Conservation (phyloP, 2,329 filamentous ascomycete genomes). For the Fusarium palustre region DNA sequence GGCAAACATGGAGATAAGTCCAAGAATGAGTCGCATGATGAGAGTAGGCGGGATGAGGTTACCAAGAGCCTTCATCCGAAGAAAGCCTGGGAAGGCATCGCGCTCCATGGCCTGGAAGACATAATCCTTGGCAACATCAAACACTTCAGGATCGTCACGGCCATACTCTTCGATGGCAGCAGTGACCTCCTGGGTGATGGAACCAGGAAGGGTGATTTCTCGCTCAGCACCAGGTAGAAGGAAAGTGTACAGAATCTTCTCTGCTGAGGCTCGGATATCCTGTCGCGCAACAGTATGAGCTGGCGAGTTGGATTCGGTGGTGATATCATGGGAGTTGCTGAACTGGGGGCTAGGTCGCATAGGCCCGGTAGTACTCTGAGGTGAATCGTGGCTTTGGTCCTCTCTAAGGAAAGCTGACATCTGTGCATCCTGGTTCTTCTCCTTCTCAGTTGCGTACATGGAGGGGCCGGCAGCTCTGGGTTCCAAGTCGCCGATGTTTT, state of each 20-base stretch:
- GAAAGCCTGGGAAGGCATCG: constrained; percentile 97
- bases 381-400: constrained; percentile 68
- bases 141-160: constrained; percentile 95
- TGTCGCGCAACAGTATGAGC: constrained; percentile 85
- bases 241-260: constrained; percentile 99
- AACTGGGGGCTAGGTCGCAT: constrained; percentile 66
- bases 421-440: constrained; percentile 85
- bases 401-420: constrained; percentile 90
- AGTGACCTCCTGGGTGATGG: constrained; percentile 87
- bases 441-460: constrained; percentile 74
- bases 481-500: constrained; percentile 75
- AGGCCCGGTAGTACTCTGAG: constrained; percentile 61
- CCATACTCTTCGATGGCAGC: constrained; percentile 89
- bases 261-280: constrained; percentile 91
- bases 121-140: constrained; percentile 97
- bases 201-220: constrained; percentile 91
- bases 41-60: constrained; percentile 94
- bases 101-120: constrained; percentile 99
- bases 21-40: constrained; percentile 85
- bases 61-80: constrained; percentile 93
- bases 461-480: constrained; percentile 69
- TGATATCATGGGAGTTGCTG: constrained; percentile 70
- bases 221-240: constrained; percentile 94
- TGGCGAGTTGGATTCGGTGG: constrained; percentile 83
- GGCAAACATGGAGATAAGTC: constrained; percentile 84